These are phyloP conservation scores for Psilocybe subaeruginosa DNA, from an alignment of 768 basidiomycete species.

Conservation along the genomic window DNA sequence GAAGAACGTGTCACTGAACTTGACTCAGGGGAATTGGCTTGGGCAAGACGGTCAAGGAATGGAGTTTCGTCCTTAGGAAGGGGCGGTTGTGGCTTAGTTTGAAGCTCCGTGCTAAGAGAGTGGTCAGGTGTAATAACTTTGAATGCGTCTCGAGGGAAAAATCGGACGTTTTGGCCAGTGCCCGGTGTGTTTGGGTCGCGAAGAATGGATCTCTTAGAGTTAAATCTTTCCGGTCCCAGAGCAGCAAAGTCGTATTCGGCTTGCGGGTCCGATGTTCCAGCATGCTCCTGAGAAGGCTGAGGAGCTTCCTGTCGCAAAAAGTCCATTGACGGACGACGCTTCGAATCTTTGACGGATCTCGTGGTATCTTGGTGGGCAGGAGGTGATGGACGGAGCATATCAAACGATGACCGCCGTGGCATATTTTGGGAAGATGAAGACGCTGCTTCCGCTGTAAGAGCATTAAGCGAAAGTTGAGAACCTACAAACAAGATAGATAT, in stretches of 20 bases:
- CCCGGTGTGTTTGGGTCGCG: slow-evolving; percentile 73
- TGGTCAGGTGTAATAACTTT: slow-evolving; percentile 68
- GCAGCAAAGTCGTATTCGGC: slow-evolving; percentile 29
- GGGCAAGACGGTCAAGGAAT: slow-evolving; percentile 35
- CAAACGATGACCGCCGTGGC: slow-evolving; percentile 34
- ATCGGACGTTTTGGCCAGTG: slow-evolving; percentile 79
- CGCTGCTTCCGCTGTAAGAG: slow-evolving; percentile 16
- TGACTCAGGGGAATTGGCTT: slow-evolving; percentile 26
- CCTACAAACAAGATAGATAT: slow-evolving; percentile 19
- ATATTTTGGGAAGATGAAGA: slow-evolving; percentile 18
- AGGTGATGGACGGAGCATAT: slow-evolving; percentile 31
- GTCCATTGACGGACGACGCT: slow-evolving; percentile 42
- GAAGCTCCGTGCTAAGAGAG: slow-evolving; percentile 47
- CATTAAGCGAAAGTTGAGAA: slow-evolving; percentile 35
- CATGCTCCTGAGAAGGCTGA: slow-evolving; percentile 17
- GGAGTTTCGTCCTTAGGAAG: slow-evolving; percentile 28
- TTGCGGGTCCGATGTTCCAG: slow-evolving; percentile 20
- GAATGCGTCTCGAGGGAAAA: slow-evolving; percentile 73
- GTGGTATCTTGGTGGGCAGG: slow-evolving; percentile 24
- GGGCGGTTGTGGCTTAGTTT: slow-evolving; percentile 31
- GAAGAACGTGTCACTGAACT: slow-evolving; percentile 34
- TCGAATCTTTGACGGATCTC: slow-evolving; percentile 25
- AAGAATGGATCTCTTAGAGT: slow-evolving; percentile 73
- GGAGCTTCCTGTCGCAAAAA: slow-evolving; percentile 33
- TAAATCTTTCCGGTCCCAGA: slow-evolving; percentile 39